Evolutionary conservation across 768 basidiomycete genomes (phyloP), one percentile per base, ranked within the genome.

Genomic region (Leccinum truebloodii): DNA sequence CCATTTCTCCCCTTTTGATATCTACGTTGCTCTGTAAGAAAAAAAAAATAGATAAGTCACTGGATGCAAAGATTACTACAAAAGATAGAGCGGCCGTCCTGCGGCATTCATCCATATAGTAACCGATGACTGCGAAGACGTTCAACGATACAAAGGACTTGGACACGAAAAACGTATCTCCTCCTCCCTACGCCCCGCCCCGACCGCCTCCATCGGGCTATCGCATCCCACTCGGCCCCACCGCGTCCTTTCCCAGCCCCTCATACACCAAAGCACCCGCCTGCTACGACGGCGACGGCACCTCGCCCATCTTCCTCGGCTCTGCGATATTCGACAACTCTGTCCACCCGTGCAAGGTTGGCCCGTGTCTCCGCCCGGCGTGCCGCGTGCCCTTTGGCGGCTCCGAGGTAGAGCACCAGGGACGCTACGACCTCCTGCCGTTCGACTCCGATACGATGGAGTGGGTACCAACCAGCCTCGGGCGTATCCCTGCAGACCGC

Each of bases 311-410:
- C 60, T 94, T 80, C 75, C 65, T 94, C 34, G 92, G 90, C 14
- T 89, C 88, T 5, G 92, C 90, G 12, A 75, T 92, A 51, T 78
- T 92, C 69, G 78, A 64, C 58, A 75, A 78, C 61, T 84, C 86
- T 0, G 88, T 92, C 3, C 91, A 94, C 60, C 92, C 92, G 4
- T 93, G 92, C 82, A 94, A 94, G 78, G 83, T 93, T 65, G 84
- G 78, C 1, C 84, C 86, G 10, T 71, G 80, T 63, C 82, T 89
- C n/a, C 67, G n/a, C 68, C 81, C 63, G 64, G 77, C 72, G 60
- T 83, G 72, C 69, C 80, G 75, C 24, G 86, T 92, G 2, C 78
- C 90, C 3, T 90, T 83, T 65, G 89, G 83, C 14, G 88, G 88
- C 6, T 65, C 62, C 5, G 90, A 92, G 74, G 58, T 79, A 44